These are phyloP conservation scores for Neofusicoccum sp. DNA, from an alignment of 2,329 filamentous ascomycete genomes.

Conservation along the genomic window DNA sequence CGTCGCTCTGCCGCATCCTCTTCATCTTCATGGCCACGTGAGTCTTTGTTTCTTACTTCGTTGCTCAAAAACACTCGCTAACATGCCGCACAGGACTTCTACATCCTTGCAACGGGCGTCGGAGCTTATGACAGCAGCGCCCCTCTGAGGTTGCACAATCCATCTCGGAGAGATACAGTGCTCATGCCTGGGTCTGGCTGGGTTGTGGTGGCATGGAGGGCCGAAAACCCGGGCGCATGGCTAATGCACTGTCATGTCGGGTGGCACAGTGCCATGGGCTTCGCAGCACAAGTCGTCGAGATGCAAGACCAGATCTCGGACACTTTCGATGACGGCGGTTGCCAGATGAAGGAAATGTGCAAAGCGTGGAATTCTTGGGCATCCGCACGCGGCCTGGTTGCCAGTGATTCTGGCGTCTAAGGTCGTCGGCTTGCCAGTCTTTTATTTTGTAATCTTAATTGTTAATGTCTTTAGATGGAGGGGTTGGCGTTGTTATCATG, in stretches of 20 bases:
- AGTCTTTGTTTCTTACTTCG: not conserved
- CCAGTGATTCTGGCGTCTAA: constrained; percentile 1
- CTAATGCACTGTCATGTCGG: constrained; percentile 34
- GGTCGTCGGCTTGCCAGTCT: not conserved
- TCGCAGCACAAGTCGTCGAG: constrained; percentile 50
- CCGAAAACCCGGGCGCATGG: constrained; percentile 51
- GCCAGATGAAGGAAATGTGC: not conserved
- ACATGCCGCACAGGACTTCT: constrained; percentile 36
- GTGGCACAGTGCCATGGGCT: constrained; percentile 44
- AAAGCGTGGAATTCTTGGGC: not conserved
- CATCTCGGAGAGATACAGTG: constrained; percentile 43
- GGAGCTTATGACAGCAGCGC: constrained; percentile 32
- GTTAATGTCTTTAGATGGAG: not conserved
- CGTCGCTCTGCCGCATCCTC: constrained; percentile 40
- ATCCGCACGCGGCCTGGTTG: not conserved
- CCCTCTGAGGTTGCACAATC: constrained; percentile 38
- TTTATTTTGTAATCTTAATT: not conserved
- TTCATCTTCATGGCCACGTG: constrained; percentile 40
- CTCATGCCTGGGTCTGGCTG: constrained; percentile 58
- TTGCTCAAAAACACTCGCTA: not conserved
- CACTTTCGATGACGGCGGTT: not conserved
- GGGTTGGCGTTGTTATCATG: not conserved
- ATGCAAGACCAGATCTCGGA: constrained; percentile 2
- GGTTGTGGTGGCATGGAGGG: constrained; percentile 53
- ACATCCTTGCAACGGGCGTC: constrained; percentile 38